Conservation (phyloP, 345 rosid species). For the Pugionium cornutum region DNA sequence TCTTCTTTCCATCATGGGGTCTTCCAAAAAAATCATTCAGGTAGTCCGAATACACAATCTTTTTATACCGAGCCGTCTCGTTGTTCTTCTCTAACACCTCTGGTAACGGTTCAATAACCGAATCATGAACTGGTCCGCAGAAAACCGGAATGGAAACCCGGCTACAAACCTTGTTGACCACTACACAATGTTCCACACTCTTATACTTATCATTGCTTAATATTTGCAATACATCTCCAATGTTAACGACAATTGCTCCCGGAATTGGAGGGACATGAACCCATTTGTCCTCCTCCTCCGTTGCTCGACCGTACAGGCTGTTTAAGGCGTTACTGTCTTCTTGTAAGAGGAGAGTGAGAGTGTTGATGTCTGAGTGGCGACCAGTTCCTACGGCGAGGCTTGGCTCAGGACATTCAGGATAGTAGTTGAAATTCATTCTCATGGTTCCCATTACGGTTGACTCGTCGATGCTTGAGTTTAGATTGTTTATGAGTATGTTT, state of each 20-base stretch:
- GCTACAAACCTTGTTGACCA: constrained; percentile 14
- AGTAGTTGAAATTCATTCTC: constrained; percentile 38
- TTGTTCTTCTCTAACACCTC: constrained; percentile 25
- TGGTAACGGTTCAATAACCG: constrained; percentile 9
- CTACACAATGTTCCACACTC: constrained; percentile 32
- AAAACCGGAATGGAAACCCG: constrained; percentile 23
- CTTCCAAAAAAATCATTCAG: constrained; percentile 21
- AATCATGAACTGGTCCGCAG: constrained; percentile 1
- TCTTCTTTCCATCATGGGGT: constrained; percentile 20
- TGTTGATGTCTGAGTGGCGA: constrained; percentile 33
- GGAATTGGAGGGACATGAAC: constrained; percentile 28
- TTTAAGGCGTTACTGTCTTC: constrained; percentile 28
- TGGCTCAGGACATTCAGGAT: constrained; percentile 41
- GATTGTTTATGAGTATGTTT: constrained; percentile 37
- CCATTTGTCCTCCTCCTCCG: constrained; percentile 24
- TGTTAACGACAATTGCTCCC: constrained; percentile 34
- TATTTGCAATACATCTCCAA: constrained; percentile 33
- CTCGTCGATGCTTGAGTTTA: constrained; percentile 33
- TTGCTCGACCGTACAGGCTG: constrained; percentile 36
- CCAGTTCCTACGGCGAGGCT: constrained; percentile 40
- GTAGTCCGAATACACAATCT: constrained; percentile 11
- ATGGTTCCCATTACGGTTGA: constrained; percentile 28
- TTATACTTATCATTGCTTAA: constrained; percentile 33
- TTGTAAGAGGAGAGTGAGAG: constrained; percentile 40
- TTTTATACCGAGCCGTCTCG: constrained; percentile 23